Base-by-base conservation (phyloP, 2,329 filamentous ascomycete genomes). In the Cercospora janseana region DNA sequence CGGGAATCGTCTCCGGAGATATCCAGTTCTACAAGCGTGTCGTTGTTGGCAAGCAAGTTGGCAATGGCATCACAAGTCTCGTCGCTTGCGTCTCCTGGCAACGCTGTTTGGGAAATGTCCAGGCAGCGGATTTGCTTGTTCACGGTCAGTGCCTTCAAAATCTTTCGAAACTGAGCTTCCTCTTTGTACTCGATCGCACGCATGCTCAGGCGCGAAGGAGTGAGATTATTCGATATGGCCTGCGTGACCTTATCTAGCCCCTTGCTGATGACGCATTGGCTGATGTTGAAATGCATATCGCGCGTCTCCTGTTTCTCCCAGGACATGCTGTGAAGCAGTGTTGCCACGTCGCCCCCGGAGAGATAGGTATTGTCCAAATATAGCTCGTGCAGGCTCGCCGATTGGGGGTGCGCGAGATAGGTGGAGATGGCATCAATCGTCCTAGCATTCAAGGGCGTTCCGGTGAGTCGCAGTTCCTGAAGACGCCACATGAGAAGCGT, bases 1-100 rank as follows among this genome's bases (percentile, higher is more conserved):
- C 85, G 79, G 4, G 85, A 84, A 57, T 84, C 82, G 60, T 87
- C 85, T 6, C 85, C 85, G 20, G 83, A 86, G 35, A 88, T 83
- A 63, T 87, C 81, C 9, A 88, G 69, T 63, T 82, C 82, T 58
- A 83, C 75, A 2, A 88, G 70, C 1, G 80, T 82, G n/a, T 74
- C 73, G 54, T 88, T 88, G 45, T 84, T 77, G 26, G 81, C 79
- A 59, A 88, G 84, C 69, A 88, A 78, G 42, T 74, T 66, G 54
- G 82, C 78, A 48, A 88, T 66, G 10, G 80, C 77, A 52, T 79
- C 77, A 60, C 82, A 86, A 0, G 84, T 87, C 50, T 85, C 82
- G 7, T 80, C 77, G 6, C 80, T 79, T 3, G 84, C 84, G 63
- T 87, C 84, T 46, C 82, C 82, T 10, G 84, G 85, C 16, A 88